These are phyloP conservation scores for Rhizopus microsporus DNA, from an alignment of 371 early-diverging fungal species.

Conservation along the genomic window DNA sequence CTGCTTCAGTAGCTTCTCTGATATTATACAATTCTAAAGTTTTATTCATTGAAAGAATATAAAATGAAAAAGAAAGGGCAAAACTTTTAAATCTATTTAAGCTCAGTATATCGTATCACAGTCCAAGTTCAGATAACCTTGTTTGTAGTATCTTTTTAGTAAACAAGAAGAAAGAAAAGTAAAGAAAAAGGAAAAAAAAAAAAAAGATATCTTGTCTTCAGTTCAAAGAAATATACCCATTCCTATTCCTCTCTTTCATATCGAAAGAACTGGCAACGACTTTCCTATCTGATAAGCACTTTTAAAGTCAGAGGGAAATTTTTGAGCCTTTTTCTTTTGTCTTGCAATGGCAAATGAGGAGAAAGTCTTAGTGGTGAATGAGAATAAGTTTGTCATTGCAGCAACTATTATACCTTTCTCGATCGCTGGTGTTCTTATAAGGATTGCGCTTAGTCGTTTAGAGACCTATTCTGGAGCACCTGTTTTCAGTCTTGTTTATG, in stretches of 20 bases:
- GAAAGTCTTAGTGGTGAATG: constrained; percentile 16
- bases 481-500: constrained; percentile 65
- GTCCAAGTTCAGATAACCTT: constrained; percentile 9
- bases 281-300: too few species aligned
- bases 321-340: background rate
- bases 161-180: background rate
- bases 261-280: too few species aligned
- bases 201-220: constrained; percentile 1
- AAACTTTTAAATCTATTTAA: background rate
- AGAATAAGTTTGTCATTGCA: constrained; percentile 39
- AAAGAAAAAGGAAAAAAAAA: background rate
- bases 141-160: too few species aligned
- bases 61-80: constrained; percentile 1
- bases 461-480: constrained; percentile 62
- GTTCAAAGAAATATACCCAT: background rate
- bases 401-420: constrained; percentile 59
- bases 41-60: constrained; percentile 13
- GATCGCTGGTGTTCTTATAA: constrained; percentile 66
- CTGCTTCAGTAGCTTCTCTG: constrained; percentile 36
- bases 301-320: background rate
- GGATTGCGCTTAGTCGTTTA: constrained; percentile 57
- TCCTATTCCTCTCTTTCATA: too few species aligned
- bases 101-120: background rate
- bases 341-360: background rate
- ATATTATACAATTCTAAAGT: constrained; percentile 35